A percentile compares a stretch with the other conserved stretches of the same genome.
These are phyloP conservation scores for Echeveria elegans DNA, from an alignment of 164 flowering plant species.

Conservation along the genomic window DNA sequence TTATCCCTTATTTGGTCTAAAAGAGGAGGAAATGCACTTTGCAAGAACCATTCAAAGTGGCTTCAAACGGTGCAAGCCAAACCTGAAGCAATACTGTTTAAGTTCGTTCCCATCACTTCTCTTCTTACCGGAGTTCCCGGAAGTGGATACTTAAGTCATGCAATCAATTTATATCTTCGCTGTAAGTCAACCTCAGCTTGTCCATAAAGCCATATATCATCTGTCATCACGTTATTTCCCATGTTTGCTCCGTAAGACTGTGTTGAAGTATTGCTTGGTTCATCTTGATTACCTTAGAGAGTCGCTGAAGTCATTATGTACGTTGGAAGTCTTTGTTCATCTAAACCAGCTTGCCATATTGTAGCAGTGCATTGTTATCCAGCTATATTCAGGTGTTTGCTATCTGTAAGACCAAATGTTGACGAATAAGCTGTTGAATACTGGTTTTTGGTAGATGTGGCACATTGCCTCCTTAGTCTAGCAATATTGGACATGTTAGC, in stretches of 20 bases:
- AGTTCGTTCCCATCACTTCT: conserved; percentile 84
- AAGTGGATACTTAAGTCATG: conserved; percentile 92
- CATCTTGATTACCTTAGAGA: neutral
- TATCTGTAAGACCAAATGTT: neutral
- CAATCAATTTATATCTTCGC: conserved; percentile 77
- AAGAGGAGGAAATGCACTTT: conserved; percentile 68
- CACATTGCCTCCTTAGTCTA: neutral
- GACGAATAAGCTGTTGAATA: neutral
- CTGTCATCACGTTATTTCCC: neutral
- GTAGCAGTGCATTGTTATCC: neutral
- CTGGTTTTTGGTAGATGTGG: neutral
- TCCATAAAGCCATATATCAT: neutral
- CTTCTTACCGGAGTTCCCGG: conserved; percentile 80
- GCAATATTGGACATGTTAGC: neutral
- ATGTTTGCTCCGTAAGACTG: neutral
- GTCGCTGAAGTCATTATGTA: neutral
- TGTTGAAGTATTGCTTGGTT: neutral
- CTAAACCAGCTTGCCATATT: neutral
- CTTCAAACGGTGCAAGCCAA: conserved; percentile 64
- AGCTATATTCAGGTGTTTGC: neutral
- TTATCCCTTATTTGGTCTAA: conserved; percentile 63
- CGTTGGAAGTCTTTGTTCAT: neutral
- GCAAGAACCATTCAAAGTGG: conserved; percentile 59
- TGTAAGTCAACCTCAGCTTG: conserved; percentile 39
- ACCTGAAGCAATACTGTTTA: conserved; percentile 70